phyloP scores from a whole-genome alignment of 768 basidiomycete species.

The Rossbeevera mucosa region DNA sequence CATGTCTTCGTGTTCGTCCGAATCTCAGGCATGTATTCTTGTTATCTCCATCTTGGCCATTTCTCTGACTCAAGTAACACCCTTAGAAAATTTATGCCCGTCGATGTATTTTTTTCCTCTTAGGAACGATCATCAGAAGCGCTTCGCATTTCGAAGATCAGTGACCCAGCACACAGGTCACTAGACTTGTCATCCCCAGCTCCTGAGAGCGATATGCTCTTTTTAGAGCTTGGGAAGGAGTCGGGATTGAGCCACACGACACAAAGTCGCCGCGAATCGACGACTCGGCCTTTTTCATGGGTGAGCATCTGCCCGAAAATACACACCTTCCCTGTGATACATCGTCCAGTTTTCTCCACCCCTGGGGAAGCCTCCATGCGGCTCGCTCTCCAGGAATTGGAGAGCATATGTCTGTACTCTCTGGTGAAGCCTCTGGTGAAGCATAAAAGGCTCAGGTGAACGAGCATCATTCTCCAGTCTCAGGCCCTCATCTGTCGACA shows the following conservation, averaged over 20 bases:
- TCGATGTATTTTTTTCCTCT: neutral
- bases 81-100: neutral
- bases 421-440: neutral
- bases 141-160: neutral
- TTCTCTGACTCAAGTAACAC: neutral
- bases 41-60: conserved; percentile 8
- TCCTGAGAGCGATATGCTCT: neutral
- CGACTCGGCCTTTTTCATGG: neutral
- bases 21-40: conserved; percentile 17
- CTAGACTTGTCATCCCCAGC: neutral
- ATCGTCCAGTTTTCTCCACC: neutral
- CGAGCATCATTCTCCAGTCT: conserved; percentile 11
- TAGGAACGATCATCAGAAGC: neutral
- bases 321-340: conserved; percentile 7
- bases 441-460: conserved; percentile 19
- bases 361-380: conserved; percentile 8
- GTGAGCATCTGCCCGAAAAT: neutral
- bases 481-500: conserved; percentile 8
- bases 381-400: neutral
- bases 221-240: neutral
- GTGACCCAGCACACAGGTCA: neutral
- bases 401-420: neutral
- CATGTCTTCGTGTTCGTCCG: neutral
- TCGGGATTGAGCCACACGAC: neutral
- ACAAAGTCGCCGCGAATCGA: neutral